Evolutionary conservation across 169 alveolate species (phyloP), one percentile per base, ranked within the genome.

Genomic region (Plasmodium berghei): DNA sequence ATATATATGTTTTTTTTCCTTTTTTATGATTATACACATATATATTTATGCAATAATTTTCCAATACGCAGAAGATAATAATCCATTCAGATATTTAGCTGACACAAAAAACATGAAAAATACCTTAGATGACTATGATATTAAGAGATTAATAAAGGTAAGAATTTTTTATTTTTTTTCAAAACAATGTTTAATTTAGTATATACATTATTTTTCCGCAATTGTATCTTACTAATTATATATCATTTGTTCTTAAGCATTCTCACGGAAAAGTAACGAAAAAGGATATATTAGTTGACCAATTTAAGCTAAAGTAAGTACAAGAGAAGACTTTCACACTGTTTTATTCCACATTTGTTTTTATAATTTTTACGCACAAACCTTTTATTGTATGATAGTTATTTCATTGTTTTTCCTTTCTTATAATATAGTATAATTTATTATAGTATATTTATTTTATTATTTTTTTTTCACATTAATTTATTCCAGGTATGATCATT

Each of bases 71-170:
- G 89, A 64, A 45, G 89, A 80, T 26, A 80, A 80, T n/a, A 61
- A 80, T 20, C 89, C 89, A n/a, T 80, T 80, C 40, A 80, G 49
- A 42, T 80, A 80, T 34, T 34, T 80, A 20, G 34, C 89, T 42
- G 89, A 80, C 24, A 80, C 61, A 49, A 80, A 66, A 9, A 67
- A 18, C 67, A 18, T 59, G 46, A 80, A 80, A 48, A 80, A 80
- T 45, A 66, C 80, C 16, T 22, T 80, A 48, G 77, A 80, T 48
- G 67, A 49, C 12, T 80, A 80, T 66, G 89, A 80, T 58, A 80
- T 80, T 80, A 80, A 80, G 80, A 80, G 67, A 80, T 80, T 80
- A 80, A 80, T 80, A 52, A 80, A 80, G 61, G 89, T 80, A 20
- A 80, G 89, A 9, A 69, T 18, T 24, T 54, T n/a, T 8, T 8